Conservation (phyloP, 2,329 filamentous ascomycete species). For the Sarocladium strictum region DNA sequence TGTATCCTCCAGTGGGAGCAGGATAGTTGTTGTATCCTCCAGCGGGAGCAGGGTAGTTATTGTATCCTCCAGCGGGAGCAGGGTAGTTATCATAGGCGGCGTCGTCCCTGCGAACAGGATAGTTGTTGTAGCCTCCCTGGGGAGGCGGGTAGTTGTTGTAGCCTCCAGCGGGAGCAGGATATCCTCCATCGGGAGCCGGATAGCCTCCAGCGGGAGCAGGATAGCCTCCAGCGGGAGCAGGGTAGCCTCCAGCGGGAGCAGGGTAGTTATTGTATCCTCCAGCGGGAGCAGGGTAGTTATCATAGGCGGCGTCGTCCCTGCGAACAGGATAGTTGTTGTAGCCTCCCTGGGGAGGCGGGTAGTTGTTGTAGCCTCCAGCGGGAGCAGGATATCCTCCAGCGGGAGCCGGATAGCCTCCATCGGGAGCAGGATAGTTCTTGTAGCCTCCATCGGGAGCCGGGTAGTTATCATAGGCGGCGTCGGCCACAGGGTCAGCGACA, state of each 20-base stretch:
- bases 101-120: slow-evolving; percentile 10
- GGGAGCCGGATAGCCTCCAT: slow-evolving; percentile 5
- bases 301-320: slow-evolving; percentile 12
- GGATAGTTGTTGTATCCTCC: slow-evolving; percentile 9
- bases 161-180: slow-evolving; percentile 7
- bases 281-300: slow-evolving; percentile 5
- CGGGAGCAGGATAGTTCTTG: slow-evolving; percentile 8
- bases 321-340: slow-evolving; percentile 12
- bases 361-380: slow-evolving; percentile 12
- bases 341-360: slow-evolving; percentile 8
- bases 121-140: slow-evolving; percentile 12
- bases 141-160: slow-evolving; percentile 12
- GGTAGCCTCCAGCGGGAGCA: slow-evolving; percentile 9
- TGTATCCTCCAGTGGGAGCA: slow-evolving; percentile 6
- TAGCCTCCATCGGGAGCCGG: slow-evolving; percentile 12
- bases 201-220: slow-evolving; percentile 12
- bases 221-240: slow-evolving; percentile 10
- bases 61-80: too few relatives aligned
- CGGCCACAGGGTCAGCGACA: slow-evolving; percentile 7
- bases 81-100: slow-evolving; percentile 12
- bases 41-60: too few relatives aligned
- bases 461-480: slow-evolving; percentile 13
- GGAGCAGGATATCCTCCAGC: slow-evolving; percentile 8
- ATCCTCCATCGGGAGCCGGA: too few relatives aligned
- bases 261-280: slow-evolving; percentile 9